Conservation (phyloP, 768 basidiomycete genomes). For the Trametes coccinea region DNA sequence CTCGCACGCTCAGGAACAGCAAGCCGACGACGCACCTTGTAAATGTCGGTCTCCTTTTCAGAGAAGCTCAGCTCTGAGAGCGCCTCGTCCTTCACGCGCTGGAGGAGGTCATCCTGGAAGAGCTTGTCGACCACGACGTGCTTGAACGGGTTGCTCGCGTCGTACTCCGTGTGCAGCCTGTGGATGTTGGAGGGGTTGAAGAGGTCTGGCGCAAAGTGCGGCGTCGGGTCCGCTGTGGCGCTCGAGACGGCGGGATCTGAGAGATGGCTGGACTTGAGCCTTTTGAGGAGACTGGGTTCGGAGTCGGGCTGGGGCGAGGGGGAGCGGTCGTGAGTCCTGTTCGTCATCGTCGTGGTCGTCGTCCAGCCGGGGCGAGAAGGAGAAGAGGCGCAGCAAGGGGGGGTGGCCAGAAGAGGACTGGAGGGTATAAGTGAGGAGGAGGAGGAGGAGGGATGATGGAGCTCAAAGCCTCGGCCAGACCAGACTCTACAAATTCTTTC, state of each 20-base stretch:
- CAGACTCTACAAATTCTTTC: conserved; percentile 22
- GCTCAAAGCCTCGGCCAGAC: conserved; percentile 25
- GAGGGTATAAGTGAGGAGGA: conserved; percentile 19
- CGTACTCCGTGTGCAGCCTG: conserved; percentile 56
- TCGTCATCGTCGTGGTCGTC: conserved; percentile 38
- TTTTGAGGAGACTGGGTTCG: conserved; percentile 41
- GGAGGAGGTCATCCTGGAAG: conserved; percentile 81
- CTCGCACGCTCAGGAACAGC: not conserved
- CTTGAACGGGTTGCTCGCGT: conserved; percentile 69
- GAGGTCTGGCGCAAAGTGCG: conserved; percentile 52
- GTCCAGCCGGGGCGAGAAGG: conserved; percentile 4
- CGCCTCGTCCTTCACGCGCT: conserved; percentile 83
- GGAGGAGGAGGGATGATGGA: conserved; percentile 17
- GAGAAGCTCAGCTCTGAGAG: conserved; percentile 76
- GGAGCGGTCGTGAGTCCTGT: conserved; percentile 46
- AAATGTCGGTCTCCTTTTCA: conserved; percentile 98
- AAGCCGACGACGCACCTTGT: conserved; percentile 61
- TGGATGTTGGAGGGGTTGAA: conserved; percentile 60
- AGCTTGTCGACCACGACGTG: conserved; percentile 79
- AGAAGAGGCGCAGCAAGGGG: not conserved
- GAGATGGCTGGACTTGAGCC: conserved; percentile 41
- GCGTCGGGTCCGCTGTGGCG: conserved; percentile 28
- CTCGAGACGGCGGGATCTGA: conserved; percentile 22
- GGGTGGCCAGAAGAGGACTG: not conserved
- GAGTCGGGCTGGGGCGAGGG: conserved; percentile 38